These are phyloP conservation scores for Hirsutella thompsonii DNA, from an alignment of 2,329 filamentous ascomycete species.

Conservation along the genomic window DNA sequence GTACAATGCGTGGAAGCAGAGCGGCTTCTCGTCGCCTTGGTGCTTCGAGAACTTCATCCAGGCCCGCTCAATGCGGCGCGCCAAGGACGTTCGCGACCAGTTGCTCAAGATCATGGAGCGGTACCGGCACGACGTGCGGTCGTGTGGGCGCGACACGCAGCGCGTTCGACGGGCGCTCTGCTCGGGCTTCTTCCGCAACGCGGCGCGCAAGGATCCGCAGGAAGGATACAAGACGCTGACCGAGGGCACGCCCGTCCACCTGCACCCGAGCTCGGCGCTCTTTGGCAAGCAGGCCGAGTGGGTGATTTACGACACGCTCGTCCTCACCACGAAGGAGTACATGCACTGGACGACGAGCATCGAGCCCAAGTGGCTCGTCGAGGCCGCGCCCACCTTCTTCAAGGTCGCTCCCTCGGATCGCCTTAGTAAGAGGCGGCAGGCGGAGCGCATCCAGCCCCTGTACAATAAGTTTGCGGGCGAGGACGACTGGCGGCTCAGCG, in stretches of 20 bases:
- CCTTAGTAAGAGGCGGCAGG: constrained; percentile 82
- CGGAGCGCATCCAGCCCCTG: constrained; percentile 87
- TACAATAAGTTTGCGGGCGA: constrained; percentile 87
- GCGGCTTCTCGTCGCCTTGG: constrained; percentile 74
- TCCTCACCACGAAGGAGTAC: constrained; percentile 93
- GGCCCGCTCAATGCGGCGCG: constrained; percentile 74
- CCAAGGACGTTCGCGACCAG: constrained; percentile 86
- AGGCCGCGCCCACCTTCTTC: constrained; percentile 97
- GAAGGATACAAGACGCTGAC: constrained; percentile 97
- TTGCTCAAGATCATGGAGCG: constrained; percentile 88
- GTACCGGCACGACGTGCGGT: constrained; percentile 70
- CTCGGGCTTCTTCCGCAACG: constrained; percentile 89
- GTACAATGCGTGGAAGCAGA: constrained; percentile 92
- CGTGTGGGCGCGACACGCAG: constrained; percentile 77
- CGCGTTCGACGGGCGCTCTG: constrained; percentile 84
- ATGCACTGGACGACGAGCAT: constrained; percentile 93
- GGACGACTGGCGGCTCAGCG: constrained; percentile 88
- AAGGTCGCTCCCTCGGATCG: constrained; percentile 84
- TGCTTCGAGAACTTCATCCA: constrained; percentile 98
- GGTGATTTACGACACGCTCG: constrained; percentile 84
- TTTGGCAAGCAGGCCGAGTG: constrained; percentile 96
- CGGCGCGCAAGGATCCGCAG: constrained; percentile 85
- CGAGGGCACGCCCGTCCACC: constrained; percentile 86
- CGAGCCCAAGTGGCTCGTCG: constrained; percentile 87
- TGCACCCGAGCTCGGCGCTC: constrained; percentile 82